Evolutionary conservation across 2,329 filamentous ascomycete species (phyloP).

Genomic region (Fusarium fracticaudum): DNA sequence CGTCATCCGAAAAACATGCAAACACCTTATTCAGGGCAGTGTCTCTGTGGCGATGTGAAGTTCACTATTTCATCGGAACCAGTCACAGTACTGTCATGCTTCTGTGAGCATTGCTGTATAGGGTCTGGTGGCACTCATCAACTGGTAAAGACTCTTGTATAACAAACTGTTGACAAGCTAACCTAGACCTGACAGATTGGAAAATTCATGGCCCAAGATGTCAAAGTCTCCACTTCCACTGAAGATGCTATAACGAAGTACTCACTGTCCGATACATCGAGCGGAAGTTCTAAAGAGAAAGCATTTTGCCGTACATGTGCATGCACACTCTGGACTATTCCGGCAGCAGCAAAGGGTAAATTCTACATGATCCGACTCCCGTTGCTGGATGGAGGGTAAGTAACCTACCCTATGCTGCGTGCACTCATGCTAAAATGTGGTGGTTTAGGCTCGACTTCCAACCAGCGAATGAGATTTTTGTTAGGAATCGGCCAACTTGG

Average conservation of each 20-base stretch:
- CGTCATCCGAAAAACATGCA: background rate
- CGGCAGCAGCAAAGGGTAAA: constrained; percentile 36
- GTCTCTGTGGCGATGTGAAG: constrained; percentile 29
- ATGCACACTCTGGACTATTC: constrained; percentile 43
- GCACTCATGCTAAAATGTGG: background rate
- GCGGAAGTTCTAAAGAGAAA: constrained; percentile 41
- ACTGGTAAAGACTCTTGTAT: background rate
- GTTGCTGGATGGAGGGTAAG: constrained; percentile 40
- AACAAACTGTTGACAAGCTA: accelerated
- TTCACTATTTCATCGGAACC: constrained; percentile 25
- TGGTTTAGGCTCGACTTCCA: constrained; percentile 21
- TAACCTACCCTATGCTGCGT: background rate
- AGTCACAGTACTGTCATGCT: constrained; percentile 31
- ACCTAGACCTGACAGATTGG: constrained; percentile 35
- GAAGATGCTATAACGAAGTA: constrained; percentile 20
- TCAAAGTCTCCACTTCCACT: constrained; percentile 2
- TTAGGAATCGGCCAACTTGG: constrained; percentile 43
- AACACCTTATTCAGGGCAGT: constrained; percentile 24
- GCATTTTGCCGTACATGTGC: constrained; percentile 41
- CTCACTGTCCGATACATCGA: constrained; percentile 37
- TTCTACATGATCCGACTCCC: constrained; percentile 39
- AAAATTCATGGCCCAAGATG: constrained; percentile 34
- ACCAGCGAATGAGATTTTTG: constrained; percentile 44
- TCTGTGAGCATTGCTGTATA: constrained; percentile 34
- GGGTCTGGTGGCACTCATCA: constrained; percentile 34